Base-by-base conservation (phyloP, 495 filamentous ascomycete genomes). In the Penicillium bovifimosum region DNA sequence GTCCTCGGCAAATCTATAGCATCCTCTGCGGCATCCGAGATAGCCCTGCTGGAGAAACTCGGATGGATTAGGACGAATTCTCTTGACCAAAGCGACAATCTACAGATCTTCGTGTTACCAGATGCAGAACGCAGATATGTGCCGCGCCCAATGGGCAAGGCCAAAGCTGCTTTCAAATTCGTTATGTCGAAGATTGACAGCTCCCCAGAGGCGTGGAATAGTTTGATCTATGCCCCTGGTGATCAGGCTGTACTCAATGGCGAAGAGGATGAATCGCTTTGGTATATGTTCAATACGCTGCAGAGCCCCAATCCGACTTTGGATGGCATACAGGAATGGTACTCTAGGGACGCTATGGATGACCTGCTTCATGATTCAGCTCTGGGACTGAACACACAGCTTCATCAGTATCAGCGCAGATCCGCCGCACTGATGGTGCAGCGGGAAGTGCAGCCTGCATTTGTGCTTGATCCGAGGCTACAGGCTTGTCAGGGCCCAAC, bases 401-500 rank as follows among this genome's bases (percentile, higher is more conserved):
- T 96, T 1, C 88, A 91, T 65, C 73, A 78, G 0, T 93, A 95
- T 61, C 92, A 97, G 69, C 77, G 86, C 45, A 80, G 86, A 40
- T 91, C 90, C 0, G 89, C 87, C 9, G 89, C 90, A 7, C 63
- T 84, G 29, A 96, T 97, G 91, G 66, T 96, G 18, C 87, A 95
- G 59, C 82, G 86, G 41, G 92, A 97, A 65, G 66, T 77, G 9
- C 77, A 84, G 26, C 81, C 87, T 5, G 70, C 73, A 9, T 75
- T 77, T 43, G 75, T 81, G 39, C 67, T 88, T 11, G 91, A 96
- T 71, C 88, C 91, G 9, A 81, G 91, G 6, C 70, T 95, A 6
- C 75, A 79, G 44, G 54, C 65, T 2, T 70, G 75, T 17, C 53
- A 61, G 4, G 80, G 85, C 40, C 89, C 88, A 28, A 69, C 68